Conservation (phyloP, 306 rosid species). For the Alnus rubra region DNA sequence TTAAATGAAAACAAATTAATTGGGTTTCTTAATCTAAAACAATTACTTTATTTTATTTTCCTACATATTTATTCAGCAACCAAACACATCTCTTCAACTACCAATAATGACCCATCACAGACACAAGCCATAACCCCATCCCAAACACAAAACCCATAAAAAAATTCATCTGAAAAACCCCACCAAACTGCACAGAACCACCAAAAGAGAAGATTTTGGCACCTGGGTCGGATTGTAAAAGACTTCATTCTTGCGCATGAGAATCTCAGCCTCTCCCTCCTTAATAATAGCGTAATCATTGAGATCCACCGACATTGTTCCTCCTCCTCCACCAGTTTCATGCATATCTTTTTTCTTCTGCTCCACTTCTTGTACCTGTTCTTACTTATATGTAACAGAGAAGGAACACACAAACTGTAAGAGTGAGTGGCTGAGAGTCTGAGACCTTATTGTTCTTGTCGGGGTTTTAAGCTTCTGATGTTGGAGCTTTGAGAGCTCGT, state of each 20-base stretch:
- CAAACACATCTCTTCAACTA: neutral
- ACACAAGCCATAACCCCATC: constrained; percentile 11
- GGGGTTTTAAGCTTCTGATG: constrained; percentile 13
- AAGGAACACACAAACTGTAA: neutral
- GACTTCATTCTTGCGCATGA: constrained; percentile 90
- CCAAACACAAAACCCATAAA: neutral
- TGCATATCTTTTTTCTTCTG: constrained; percentile 26
- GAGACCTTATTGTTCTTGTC: neutral
- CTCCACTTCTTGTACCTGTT: neutral
- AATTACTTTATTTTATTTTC: neutral
- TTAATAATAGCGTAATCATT: constrained; percentile 67
- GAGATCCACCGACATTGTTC: constrained; percentile 66
- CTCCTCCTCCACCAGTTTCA: constrained; percentile 30
- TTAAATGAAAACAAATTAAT: neutral
- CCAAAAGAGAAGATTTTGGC: constrained; percentile 28
- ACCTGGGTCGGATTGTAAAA: constrained; percentile 93
- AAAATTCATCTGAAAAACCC: constrained; percentile 3
- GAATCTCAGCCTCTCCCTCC: constrained; percentile 99
- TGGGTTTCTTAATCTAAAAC: neutral
- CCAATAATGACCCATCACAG: constrained; percentile 1
- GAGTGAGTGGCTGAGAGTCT: constrained; percentile 6
- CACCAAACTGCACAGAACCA: constrained; percentile 18
- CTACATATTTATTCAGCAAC: constrained; percentile 1
- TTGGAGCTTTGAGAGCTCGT: neutral
- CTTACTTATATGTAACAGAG: neutral